Base-by-base conservation (phyloP, 2,329 filamentous ascomycete species). In the Fusarium longipes region DNA sequence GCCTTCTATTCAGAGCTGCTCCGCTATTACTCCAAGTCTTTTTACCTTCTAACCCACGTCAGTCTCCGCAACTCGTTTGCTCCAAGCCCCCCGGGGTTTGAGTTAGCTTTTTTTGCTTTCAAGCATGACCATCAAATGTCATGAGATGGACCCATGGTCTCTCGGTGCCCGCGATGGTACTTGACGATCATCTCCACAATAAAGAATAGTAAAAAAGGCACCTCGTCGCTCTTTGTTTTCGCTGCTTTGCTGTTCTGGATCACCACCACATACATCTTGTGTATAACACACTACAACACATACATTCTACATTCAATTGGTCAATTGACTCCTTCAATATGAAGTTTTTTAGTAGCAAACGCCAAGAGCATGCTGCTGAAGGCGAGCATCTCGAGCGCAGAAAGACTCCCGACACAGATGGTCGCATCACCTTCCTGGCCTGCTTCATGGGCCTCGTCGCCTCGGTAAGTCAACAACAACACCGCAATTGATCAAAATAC, bases 361-460 rank as follows among this genome's bases (percentile, higher is more conserved):
- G 66, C 53, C 54, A 57, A 39, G 66, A 69, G 43, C 62, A 63
- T 45, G 62, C 52, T 25, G 65, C 57, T 20, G 62, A 73, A 14
- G 61, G 60, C 22, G 52, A 73, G 43, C 64, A 70, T 43, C 60
- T 72, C 51, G 71, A 73, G 30, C 52, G 50, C 27, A 64, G 62
- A 22, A 35, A 56, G 25, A 27, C 55, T 35, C 52, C 58, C 12
- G 57, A 58, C 14, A 57, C 49, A 0, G 68, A 68, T n/a, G 70
- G 79, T 44, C 75, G 69, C 25, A 54, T 81, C 35, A 83, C 81
- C 33, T 59, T 79, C 33, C 58, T 81, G 11, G 82, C 84, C n/a
- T 74, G 80, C 67, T 77, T 84, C 56, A 77, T 87, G 30, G 85
- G 84, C 30, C 70, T 79, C 5, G 80, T 86, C 35, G 84, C 84